Percentiles rank a stretch among this genome's conserved stretches.
Evolutionary conservation across 2,329 filamentous ascomycete species (phyloP).

Genomic region (Orbilia ellipsospora): DNA sequence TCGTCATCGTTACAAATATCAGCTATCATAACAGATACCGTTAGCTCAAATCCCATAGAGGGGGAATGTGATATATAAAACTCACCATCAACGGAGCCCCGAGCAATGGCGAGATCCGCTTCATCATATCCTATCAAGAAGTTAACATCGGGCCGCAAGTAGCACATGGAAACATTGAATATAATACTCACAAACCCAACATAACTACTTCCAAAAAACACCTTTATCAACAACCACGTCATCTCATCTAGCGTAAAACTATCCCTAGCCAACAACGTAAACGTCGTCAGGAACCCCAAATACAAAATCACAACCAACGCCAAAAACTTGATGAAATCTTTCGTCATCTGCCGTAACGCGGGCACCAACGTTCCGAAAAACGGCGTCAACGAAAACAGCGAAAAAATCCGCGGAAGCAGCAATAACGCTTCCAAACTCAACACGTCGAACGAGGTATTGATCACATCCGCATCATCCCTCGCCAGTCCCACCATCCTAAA

Average conservation of each 20-base stretch:
- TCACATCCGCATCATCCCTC: conserved; percentile 71
- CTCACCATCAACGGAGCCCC: conserved; percentile 68
- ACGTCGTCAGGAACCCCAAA: conserved; percentile 87
- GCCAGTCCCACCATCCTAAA: conserved; percentile 77
- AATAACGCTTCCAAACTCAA: conserved; percentile 88
- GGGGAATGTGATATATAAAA: background rate
- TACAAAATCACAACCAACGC: conserved; percentile 74
- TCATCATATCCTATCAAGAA: conserved; percentile 41
- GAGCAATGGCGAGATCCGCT: conserved; percentile 65
- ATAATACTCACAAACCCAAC: conserved; percentile 73
- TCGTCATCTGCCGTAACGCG: conserved; percentile 92
- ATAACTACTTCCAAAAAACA: conserved; percentile 81
- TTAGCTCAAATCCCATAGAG: conserved; percentile 12
- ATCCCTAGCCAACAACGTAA: conserved; percentile 79
- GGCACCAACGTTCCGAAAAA: conserved; percentile 91
- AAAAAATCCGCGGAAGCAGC: conserved; percentile 88
- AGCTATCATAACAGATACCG: conserved; percentile 62
- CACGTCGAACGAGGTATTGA: conserved; percentile 87
- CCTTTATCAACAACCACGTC: conserved; percentile 81
- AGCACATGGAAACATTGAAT: background rate
- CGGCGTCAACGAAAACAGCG: conserved; percentile 83
- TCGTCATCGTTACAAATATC: conserved; percentile 80
- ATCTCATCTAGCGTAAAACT: conserved; percentile 74
- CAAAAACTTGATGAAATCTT: conserved; percentile 87
- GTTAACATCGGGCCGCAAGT: background rate